Percentiles rank a stretch among this genome's conserved stretches.
Evolutionary conservation across 495 filamentous ascomycete genomes (phyloP).

Genomic region (Tuber melanosporum): DNA sequence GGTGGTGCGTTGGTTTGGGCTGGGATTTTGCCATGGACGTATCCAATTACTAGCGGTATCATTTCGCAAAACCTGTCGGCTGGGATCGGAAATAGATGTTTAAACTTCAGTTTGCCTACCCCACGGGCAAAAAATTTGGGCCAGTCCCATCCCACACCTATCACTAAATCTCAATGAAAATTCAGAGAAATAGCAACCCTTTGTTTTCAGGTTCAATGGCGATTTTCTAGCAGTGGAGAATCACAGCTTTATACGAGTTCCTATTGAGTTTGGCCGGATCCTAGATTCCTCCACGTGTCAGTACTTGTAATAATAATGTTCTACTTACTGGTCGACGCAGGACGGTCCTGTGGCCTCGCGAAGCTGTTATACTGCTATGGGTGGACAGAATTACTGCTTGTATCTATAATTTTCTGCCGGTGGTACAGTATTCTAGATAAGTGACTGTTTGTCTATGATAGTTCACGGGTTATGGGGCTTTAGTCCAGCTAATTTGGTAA

Average conservation of each 20-base stretch:
- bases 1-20: constrained; percentile 14
- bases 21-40: constrained; percentile 24
- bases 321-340: not conserved
- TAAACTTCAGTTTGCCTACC: not conserved
- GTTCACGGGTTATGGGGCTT: not conserved
- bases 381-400: not conserved
- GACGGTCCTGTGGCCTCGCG: not conserved
- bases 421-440: not conserved
- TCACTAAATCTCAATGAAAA: not conserved
- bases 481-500: not conserved
- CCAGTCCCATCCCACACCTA: not conserved
- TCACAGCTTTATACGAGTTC: not conserved
- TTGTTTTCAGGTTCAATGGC: not conserved
- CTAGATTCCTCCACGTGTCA: not conserved
- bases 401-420: not conserved
- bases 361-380: not conserved
- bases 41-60: constrained; percentile 32
- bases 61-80: constrained; percentile 22
- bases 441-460: not conserved
- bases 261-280: not conserved
- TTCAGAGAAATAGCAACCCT: not conserved
- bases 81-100: not conserved
- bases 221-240: not conserved
- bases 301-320: not conserved
- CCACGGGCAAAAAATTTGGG: not conserved